phyloP scores from a whole-genome alignment of 2,329 filamentous ascomycete genomes.

The Verticillium klebahnii region DNA sequence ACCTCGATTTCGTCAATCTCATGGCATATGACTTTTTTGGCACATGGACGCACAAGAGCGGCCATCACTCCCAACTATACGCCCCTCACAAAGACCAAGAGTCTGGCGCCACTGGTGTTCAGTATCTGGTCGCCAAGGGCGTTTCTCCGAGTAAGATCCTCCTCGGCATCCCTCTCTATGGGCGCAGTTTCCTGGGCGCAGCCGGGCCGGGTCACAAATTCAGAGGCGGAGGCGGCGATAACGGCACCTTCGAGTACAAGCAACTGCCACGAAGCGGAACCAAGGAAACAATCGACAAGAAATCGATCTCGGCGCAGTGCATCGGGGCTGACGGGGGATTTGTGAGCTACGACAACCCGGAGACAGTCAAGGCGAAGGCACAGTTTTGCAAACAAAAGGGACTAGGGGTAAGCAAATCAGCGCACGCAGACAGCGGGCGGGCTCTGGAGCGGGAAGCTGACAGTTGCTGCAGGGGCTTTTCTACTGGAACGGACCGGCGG shows the following conservation, averaged over 20 bases:
- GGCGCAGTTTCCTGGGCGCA: slow-evolving; percentile 67
- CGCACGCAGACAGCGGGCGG: neutral
- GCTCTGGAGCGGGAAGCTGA: neutral
- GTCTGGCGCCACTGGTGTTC: slow-evolving; percentile 63
- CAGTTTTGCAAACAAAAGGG: slow-evolving; percentile 66
- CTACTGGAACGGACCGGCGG: slow-evolving; percentile 76
- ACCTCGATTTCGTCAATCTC: slow-evolving; percentile 72
- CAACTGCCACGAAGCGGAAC: slow-evolving; percentile 59
- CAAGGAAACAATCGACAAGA: slow-evolving; percentile 63
- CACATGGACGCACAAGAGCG: slow-evolving; percentile 61
- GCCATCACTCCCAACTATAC: slow-evolving; percentile 74
- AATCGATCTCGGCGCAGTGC: slow-evolving; percentile 66
- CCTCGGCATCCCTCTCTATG: slow-evolving; percentile 71
- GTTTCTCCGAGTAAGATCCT: slow-evolving; percentile 69
- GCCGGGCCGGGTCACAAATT: slow-evolving; percentile 60
- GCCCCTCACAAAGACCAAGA: slow-evolving; percentile 54
- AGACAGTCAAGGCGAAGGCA: slow-evolving; percentile 72
- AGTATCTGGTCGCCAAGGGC: slow-evolving; percentile 60
- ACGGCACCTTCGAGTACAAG: slow-evolving; percentile 70
- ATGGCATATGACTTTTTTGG: slow-evolving; percentile 80
- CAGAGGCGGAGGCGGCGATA: slow-evolving; percentile 51
- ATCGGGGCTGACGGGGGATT: slow-evolving; percentile 71
- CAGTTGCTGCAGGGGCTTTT: slow-evolving; percentile 60
- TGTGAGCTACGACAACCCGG: slow-evolving; percentile 73
- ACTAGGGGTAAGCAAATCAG: slow-evolving; percentile 49